phyloP scores from a whole-genome alignment of 2,329 filamentous ascomycete species.

The Sordariomycetes sp. region DNA sequence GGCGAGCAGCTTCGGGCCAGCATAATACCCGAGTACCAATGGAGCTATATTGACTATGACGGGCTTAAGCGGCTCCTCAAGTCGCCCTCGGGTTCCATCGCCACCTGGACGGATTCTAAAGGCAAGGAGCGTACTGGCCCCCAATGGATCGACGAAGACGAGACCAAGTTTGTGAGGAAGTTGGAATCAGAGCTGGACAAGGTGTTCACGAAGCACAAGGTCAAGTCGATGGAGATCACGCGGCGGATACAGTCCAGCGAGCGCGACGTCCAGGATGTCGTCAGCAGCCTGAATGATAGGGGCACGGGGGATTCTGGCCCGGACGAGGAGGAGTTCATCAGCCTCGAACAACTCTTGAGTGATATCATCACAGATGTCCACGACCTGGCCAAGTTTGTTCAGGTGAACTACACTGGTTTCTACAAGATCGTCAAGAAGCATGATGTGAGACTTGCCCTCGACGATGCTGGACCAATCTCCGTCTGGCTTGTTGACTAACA shows the following conservation, averaged over 20 bases:
- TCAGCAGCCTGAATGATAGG: constrained; percentile 56
- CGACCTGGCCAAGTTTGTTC: constrained; percentile 94
- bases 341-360: constrained; percentile 87
- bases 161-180: constrained; percentile 73
- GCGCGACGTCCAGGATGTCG: constrained; percentile 79
- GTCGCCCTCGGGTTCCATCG: constrained; percentile 42
- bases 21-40: constrained; percentile 91
- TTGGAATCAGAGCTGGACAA: constrained; percentile 92
- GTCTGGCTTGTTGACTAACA: not conserved
- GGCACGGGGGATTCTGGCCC: constrained; percentile 41
- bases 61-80: constrained; percentile 81
- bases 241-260: constrained; percentile 79
- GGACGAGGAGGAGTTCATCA: constrained; percentile 83
- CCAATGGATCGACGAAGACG: constrained; percentile 83
- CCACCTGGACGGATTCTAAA: constrained; percentile 14
- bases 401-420: constrained; percentile 97
- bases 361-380: constrained; percentile 98
- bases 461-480: not conserved
- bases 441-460: constrained; percentile 46
- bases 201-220: constrained; percentile 93
- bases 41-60: constrained; percentile 98
- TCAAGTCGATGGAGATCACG: constrained; percentile 93
- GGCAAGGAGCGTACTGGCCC: constrained; percentile 28
- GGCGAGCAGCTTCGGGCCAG: constrained; percentile 94
- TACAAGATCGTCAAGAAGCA: constrained; percentile 99